phyloP scores from a whole-genome alignment of 1,284 basidiomycete species.

The Caloboletus inedulis region DNA sequence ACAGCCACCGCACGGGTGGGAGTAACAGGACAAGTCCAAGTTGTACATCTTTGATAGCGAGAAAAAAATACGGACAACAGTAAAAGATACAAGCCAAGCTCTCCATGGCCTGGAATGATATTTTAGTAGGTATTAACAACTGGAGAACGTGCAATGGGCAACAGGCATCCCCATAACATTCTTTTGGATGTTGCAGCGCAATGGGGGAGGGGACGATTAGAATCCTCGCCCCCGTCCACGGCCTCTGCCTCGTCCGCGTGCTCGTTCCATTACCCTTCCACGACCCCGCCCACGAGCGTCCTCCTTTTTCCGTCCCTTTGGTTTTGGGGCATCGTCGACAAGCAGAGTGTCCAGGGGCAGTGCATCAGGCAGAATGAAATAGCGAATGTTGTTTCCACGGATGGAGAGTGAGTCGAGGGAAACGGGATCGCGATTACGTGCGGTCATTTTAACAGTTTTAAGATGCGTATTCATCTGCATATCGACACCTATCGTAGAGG shows the following conservation, averaged over 20 bases:
- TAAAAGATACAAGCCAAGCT: constrained; percentile 27
- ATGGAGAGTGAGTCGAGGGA: constrained; percentile 87
- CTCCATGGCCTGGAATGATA: constrained; percentile 12
- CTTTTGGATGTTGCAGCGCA: constrained; percentile 4
- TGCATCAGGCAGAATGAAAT: constrained; percentile 95
- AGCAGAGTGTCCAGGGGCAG: constrained; percentile 94
- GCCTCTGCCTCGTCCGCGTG: constrained; percentile 49
- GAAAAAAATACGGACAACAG: constrained; percentile 10
- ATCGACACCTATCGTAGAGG: constrained; percentile 68
- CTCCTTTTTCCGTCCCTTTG: constrained; percentile 84
- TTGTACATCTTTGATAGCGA: not conserved
- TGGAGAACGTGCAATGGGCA: constrained; percentile 6
- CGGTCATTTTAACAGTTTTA: constrained; percentile 96
- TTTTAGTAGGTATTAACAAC: constrained; percentile 25
- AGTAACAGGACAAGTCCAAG: not conserved
- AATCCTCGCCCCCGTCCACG: constrained; percentile 49
- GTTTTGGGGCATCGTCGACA: constrained; percentile 97
- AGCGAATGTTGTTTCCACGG: constrained; percentile 90
- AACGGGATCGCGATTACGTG: constrained; percentile 80
- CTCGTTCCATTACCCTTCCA: constrained; percentile 44
- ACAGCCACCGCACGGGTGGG: constrained; percentile 24
- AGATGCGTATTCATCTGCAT: constrained; percentile 98
- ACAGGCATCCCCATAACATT: constrained; percentile 6
- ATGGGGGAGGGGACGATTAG: constrained; percentile 1
- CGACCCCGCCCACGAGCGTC: constrained; percentile 64